These are phyloP conservation scores for Hypoxylon sp. DNA, from an alignment of 2,329 filamentous ascomycete species.

Conservation along the genomic window DNA sequence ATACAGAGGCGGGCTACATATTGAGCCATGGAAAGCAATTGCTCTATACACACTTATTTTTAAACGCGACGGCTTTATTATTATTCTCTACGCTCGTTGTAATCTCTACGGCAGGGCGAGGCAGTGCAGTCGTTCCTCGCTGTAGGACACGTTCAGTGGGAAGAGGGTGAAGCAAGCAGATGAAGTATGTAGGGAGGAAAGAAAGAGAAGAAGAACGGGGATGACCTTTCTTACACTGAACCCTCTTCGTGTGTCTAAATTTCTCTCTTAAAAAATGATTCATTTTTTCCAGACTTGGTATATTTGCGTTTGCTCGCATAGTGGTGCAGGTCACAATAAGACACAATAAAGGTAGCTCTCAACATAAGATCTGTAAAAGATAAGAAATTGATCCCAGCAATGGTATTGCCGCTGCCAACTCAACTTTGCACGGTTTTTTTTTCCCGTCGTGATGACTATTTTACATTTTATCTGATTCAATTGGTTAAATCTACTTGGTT, in stretches of 20 bases:
- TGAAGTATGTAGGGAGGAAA: too few relatives aligned
- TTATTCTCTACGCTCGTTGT: constrained; percentile 63
- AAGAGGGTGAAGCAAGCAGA: constrained; percentile 14
- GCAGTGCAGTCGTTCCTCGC: constrained; percentile 49
- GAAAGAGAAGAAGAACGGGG: constrained; percentile 5
- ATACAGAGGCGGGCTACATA: constrained; percentile 42
- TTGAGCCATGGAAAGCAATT: constrained; percentile 38
- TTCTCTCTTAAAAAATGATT: constrained; percentile 34
- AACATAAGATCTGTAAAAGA: constrained; percentile 41
- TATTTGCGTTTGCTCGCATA: constrained; percentile 39
- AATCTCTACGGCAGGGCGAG: constrained; percentile 52
- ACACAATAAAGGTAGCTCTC: constrained; percentile 42
- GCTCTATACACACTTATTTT: constrained; percentile 39
- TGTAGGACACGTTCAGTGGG: constrained; percentile 40
- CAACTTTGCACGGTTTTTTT: neutral
- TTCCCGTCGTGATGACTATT: neutral
- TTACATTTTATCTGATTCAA: too few relatives aligned
- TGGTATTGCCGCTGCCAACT: constrained; percentile 40
- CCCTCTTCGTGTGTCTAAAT: constrained; percentile 52
- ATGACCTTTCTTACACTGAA: constrained; percentile 15
- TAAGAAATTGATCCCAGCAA: constrained; percentile 39
- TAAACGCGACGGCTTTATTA: constrained; percentile 48
- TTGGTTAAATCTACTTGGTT: too few relatives aligned
- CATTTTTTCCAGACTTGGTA: constrained; percentile 42
- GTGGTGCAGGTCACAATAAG: constrained; percentile 46